Base-by-base conservation (phyloP, 345 rosid species). In the Populus alba region DNA sequence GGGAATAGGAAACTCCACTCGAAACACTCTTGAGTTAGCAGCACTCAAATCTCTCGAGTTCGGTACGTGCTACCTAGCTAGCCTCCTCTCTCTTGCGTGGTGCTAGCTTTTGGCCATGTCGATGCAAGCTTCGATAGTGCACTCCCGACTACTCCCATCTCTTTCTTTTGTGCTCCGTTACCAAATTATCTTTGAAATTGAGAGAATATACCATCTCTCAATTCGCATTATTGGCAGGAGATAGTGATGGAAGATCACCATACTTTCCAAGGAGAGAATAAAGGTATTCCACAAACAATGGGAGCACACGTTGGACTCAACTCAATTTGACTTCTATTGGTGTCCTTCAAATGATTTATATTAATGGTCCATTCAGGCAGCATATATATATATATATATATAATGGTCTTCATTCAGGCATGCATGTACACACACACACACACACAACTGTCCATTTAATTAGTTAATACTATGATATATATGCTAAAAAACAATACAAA, bases 1-100 rank as follows among this genome's bases (percentile, higher is more conserved):
- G 87, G 86, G 87, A 82, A 83, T 51, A 77, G 80, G 75, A 62
- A 51, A 74, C 85, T 85, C 90, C 89, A 83, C 88, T 87, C 80
- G 81, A 76, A 68, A 49, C 22, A 38, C 47, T 23, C 37, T 31
- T 25, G 13, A 13, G 23, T n/a, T 59, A 59, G 20, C 33, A n/a
- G 20, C 33, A n/a, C 59, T 45, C 38, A 0, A 17, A 8, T 75
- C 33, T 75, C 33, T 15, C 10, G 0, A 39, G 16, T 59, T 9
- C 3, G 1, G 7, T 23, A 10, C 33, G 33, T 31, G 4, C 35
- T 3, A 33, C 5, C 27, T 27, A 27, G 27, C 33, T 31, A 2
- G 33, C 2, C 37, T 45, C 27, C 43, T 65, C 11, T 33, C 18
- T 23, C 9, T 76, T 16, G 12, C 33, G 71, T 27, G 7, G 51